These are phyloP conservation scores for Saturnispora gosingensis DNA, from an alignment of 805 yeast genomes.

Conservation along the genomic window DNA sequence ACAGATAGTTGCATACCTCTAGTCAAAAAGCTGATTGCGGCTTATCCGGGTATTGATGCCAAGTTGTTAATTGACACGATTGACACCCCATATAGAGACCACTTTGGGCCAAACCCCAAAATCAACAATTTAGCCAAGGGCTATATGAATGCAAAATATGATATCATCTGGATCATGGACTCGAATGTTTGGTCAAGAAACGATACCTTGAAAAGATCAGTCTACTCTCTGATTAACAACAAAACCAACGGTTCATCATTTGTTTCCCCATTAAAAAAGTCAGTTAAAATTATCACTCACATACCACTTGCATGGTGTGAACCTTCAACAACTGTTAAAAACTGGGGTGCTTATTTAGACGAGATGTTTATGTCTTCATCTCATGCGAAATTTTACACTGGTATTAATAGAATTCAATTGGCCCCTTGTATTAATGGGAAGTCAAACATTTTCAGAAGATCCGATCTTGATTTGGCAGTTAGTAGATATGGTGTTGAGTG, in stretches of 20 bases:
- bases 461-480: slow-evolving; percentile 55
- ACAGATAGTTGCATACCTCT: slow-evolving; percentile 58
- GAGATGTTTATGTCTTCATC: slow-evolving; percentile 80
- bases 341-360: slow-evolving; percentile 62
- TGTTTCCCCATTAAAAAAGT: slow-evolving; percentile 21
- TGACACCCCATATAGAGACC: slow-evolving; percentile 28
- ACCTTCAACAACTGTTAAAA: slow-evolving; percentile 13
- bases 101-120: slow-evolving; percentile 82
- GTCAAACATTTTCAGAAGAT: slow-evolving; percentile 64
- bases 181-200: slow-evolving; percentile 74
- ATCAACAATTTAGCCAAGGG: slow-evolving; percentile 84
- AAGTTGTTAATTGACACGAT: slow-evolving; percentile 41
- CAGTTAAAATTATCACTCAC: slow-evolving; percentile 70
- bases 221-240: slow-evolving; percentile 39
- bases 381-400: slow-evolving; percentile 77
- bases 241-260: slow-evolving; percentile 39
- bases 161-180: slow-evolving; percentile 78
- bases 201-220: slow-evolving; percentile 56
- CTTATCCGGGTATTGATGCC: slow-evolving; percentile 51
- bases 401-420: slow-evolving; percentile 60
- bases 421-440: slow-evolving; percentile 93
- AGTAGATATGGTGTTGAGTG: slow-evolving; percentile 26
- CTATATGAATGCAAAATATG: slow-evolving; percentile 55
- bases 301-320: slow-evolving; percentile 53
- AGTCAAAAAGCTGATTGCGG: slow-evolving; percentile 38